These are phyloP conservation scores for Brachypodium distachyon DNA, from an alignment of 202 grass and related monocot genomes.

Conservation along the genomic window DNA sequence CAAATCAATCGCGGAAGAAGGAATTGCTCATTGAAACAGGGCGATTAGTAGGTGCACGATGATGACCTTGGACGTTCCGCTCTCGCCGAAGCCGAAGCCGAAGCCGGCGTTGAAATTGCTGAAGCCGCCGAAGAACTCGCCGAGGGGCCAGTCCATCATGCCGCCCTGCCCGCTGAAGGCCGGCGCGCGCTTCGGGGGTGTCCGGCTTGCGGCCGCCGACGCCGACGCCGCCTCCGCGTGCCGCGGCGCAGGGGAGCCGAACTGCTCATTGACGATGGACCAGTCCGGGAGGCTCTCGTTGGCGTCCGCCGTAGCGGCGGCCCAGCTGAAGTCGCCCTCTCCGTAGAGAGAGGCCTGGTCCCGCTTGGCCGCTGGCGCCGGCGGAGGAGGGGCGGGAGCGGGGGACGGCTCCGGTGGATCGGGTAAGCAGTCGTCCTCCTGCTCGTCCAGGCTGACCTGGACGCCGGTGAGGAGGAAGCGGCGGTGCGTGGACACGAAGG, in stretches of 20 bases:
- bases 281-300: constrained; percentile 30
- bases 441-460: constrained; percentile 66
- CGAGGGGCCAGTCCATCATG: constrained; percentile 47
- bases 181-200: not conserved
- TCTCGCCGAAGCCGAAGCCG: constrained; percentile 47
- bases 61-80: constrained; percentile 61
- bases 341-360: constrained; percentile 24
- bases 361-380: not conserved
- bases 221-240: not conserved
- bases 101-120: constrained; percentile 36
- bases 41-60: too few relatives aligned
- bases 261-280: constrained; percentile 36
- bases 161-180: constrained; percentile 18
- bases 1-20: too few relatives aligned
- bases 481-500: constrained; percentile 61
- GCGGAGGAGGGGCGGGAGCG: not conserved
- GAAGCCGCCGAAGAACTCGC: constrained; percentile 69
- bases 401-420: too few relatives aligned
- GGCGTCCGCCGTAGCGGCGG: not conserved
- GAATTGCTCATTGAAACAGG: too few relatives aligned
- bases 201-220: not conserved
- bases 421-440: too few relatives aligned
- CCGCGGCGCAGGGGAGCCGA: not conserved
- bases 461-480: constrained; percentile 85
- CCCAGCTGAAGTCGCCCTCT: constrained; percentile 22